Conservation (phyloP, 208 protist species). For the Balamuthia mandrillaris region DNA sequence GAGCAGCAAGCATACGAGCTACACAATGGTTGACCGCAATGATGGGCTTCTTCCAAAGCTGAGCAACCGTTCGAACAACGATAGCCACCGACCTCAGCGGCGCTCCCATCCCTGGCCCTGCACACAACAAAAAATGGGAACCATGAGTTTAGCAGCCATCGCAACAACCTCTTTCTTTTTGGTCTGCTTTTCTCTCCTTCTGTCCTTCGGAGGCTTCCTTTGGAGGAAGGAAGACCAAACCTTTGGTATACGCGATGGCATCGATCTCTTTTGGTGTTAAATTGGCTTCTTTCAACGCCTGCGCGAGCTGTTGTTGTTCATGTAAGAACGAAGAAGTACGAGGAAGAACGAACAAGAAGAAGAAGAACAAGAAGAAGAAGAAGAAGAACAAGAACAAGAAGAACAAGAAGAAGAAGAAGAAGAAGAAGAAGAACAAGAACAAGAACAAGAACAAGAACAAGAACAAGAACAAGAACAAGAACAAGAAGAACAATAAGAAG, state of each 20-base stretch:
- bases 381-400: neutral
- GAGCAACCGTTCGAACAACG: constrained; percentile 77
- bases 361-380: neutral
- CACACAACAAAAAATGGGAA: neutral
- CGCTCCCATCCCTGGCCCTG: constrained; percentile 89
- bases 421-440: too few species aligned
- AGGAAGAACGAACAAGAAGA: neutral
- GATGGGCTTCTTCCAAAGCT: constrained; percentile 77
- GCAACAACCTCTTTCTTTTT: neutral
- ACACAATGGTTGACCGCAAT: constrained; percentile 99
- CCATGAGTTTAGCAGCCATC: neutral
- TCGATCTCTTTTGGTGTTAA: constrained; percentile 81
- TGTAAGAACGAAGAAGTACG: neutral
- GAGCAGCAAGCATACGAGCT: constrained; percentile 66
- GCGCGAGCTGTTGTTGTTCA: constrained; percentile 76
- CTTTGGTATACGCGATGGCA: constrained; percentile 95
- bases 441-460: neutral
- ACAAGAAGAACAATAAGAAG: neutral
- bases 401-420: neutral
- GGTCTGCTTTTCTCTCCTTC: neutral
- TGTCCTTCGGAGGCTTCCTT: neutral
- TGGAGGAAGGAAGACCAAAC: constrained; percentile 37
- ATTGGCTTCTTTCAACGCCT: constrained; percentile 86
- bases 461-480: neutral
- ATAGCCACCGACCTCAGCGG: constrained; percentile 84